Base-by-base conservation (phyloP, 495 filamentous ascomycete genomes). In the Podospora bellae-mahoneyi region DNA sequence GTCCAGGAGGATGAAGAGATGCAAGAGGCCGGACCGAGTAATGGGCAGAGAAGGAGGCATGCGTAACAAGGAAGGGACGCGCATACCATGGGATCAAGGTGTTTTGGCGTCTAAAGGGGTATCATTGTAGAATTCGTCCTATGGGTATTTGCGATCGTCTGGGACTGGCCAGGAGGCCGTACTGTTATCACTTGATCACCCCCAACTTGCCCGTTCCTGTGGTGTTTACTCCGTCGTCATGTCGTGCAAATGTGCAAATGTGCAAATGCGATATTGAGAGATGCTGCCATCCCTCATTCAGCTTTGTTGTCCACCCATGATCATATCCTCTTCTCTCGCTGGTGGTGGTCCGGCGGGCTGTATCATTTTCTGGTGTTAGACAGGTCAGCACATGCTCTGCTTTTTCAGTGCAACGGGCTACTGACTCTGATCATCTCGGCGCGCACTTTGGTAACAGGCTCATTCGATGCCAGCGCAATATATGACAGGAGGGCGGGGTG, bases 401-500 rank as follows among this genome's bases (percentile, higher is more conserved):
- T 48, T 2, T 48, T 48, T 10, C 15, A 3, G 9, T 48, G 39
- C 15, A 0, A 2, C 2, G 13, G 39, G 39, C 0, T 48, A 57
- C 79, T 30, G 66, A 86, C 85, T 79, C 96, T 90, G 66, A 98
- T 86, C 82, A 96, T 86, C 78, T 84, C 81, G 3, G 87, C 86
- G 68, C 93, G 84, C 66, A 93, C 87, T 78, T 91, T 92, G 79
- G 94, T 67, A 69, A 87, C 87, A 2, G 89, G 83, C 78, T 93
- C 90, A 55, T 95, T 95, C 82, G 94, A 86, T 1, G 93, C 96
- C 66, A 98, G 88, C 58, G 88, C 83, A 85, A 97, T 92, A 73
- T 96, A 97, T n/a, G 88, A 86, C 18, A 97, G 84, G 65, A 97
- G 79, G 2, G 93, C 89, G 20, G 94, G 91, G 76, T 99, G 95